Base-by-base conservation (phyloP, 441 rosid species). In the Bruguiera hainesii region DNA sequence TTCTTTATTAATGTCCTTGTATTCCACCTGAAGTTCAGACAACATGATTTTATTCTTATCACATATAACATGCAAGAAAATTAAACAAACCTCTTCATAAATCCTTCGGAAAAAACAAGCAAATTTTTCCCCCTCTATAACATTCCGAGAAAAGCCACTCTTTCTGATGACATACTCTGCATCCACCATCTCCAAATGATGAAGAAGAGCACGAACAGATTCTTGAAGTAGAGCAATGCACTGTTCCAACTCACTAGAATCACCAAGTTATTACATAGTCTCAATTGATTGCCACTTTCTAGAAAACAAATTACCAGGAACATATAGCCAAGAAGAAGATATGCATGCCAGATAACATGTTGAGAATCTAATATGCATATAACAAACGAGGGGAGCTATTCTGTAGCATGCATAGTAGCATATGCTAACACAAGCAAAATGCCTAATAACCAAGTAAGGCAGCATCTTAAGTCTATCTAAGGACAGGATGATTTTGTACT, bases 31-130 rank as follows among this genome's bases (percentile, higher is more conserved):
- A 11, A 42, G 63, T 42, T 56, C 20, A 25, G 21, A 25, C 57
- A 21, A 5, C 26, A 53, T 21, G 29, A 42, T 7, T 49, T 19
- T 30, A 55, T 11, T 71, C 53, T 31, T 62, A 21, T 56, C 35
- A 35, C 26, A 65, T 55, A 68, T 42, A 37, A 71, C 31, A 26
- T 56, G 18, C 29, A 56, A 48, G 65, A 66, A 60, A 63, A 60
- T 35, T 66, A 35, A 50, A 62, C 73, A 28, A 66, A 95, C 99
- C 98, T 95, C 99, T 84, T 95, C 97, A 56, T 90, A 92, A 69
- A 92, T 89, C 78, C 99, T 90, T 66, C 97, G 86, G n/a, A 90
- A 84, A 70, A 79, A 85, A 78, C 82, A 73, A 35, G 98, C 98
- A 63, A 97, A 89, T 78, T 80, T 83, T 61, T 84, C 84, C 50